Evolutionary conservation across 2,329 filamentous ascomycete genomes (phyloP), one percentile per base, ranked within the genome.

Genomic region (Fusarium fujikuroi): DNA sequence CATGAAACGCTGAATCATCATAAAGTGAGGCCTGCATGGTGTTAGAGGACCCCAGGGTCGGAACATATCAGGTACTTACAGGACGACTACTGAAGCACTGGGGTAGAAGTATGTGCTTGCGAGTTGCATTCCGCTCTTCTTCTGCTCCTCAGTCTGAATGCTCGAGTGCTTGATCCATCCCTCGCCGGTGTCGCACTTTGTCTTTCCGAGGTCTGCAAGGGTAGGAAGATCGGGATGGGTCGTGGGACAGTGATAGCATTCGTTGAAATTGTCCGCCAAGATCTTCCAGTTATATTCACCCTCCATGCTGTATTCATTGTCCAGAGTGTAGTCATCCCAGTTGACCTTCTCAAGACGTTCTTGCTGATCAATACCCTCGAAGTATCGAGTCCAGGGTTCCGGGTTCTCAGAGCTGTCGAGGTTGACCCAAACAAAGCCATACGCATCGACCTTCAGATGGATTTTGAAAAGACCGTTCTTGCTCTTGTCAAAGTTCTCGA

Each of bases 181-280:
- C 15, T 65, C 42, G 3, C 68, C 62, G 2, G 71, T 72, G 32
- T 74, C 71, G 12, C 50, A 64, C 43, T 74, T 70, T 30, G 62
- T 72, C 25, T 62, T 65, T 43, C 65, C 63, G 0, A 73, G 71
- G 8, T 74, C 72, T 37, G 70, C 69, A 23, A 72, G 61, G 2
- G 70, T 72, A 7, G 71, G 71, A 3, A 73, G 44, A 25, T 73
- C 71, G 1, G 71, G 67, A 21, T 73, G 71, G 6, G 71, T 74
- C 2, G 71, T 74, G 5, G 70, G 71, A 7, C 71, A 73, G n/a
- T 73, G 71, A 16, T 73, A 73, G 34, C 71, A 73, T 50, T 89
- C 89, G 74, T 92, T 91, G 81, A 90, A 92, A 80, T 91, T 91
- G 74, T 91, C 89, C 12, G 85, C 85, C 21, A 89, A 77, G 23